Percentiles rank a stretch among this genome's conserved stretches.
Evolutionary conservation across 345 rosid species (phyloP).

Genomic region (Aegle marmelos): DNA sequence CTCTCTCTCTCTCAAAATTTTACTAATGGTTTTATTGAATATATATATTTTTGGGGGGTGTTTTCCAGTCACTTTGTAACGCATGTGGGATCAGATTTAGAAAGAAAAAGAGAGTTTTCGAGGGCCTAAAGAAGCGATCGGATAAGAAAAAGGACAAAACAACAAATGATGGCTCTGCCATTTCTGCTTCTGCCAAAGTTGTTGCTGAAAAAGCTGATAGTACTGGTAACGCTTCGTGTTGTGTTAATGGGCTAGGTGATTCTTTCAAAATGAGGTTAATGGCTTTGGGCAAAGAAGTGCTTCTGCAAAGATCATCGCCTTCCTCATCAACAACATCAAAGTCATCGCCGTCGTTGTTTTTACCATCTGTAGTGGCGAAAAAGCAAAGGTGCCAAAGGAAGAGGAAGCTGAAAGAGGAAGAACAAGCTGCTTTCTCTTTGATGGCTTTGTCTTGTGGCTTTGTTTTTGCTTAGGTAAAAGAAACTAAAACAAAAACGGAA

Average conservation of each 20-base stretch:
- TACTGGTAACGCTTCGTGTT: neutral
- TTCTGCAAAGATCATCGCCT: conserved; percentile 29
- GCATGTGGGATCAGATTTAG: conserved; percentile 90
- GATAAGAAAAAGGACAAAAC: conserved; percentile 32
- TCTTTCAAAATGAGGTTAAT: conserved; percentile 35
- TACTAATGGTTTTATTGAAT: neutral
- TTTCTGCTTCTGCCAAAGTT: neutral
- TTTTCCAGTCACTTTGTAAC: conserved; percentile 72
- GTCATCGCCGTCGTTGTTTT: conserved; percentile 1
- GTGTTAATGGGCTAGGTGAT: conserved; percentile 21
- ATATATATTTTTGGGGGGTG: neutral
- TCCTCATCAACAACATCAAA: neutral
- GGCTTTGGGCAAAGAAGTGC: conserved; percentile 32
- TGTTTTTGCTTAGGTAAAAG: conserved; percentile 36
- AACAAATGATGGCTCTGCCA: neutral
- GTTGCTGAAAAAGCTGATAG: neutral
- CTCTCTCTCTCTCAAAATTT: neutral
- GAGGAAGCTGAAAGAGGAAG: conserved; percentile 62
- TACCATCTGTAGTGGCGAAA: conserved; percentile 32
- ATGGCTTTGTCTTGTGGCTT: conserved; percentile 71
- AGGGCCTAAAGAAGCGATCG: conserved; percentile 21
- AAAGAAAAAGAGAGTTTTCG: conserved; percentile 46
- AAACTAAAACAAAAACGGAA: neutral
- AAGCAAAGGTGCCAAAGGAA: conserved; percentile 66
- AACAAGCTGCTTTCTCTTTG: conserved; percentile 77